phyloP scores from a whole-genome alignment of 805 yeast species.

The Pichia rugopelliculosa region DNA sequence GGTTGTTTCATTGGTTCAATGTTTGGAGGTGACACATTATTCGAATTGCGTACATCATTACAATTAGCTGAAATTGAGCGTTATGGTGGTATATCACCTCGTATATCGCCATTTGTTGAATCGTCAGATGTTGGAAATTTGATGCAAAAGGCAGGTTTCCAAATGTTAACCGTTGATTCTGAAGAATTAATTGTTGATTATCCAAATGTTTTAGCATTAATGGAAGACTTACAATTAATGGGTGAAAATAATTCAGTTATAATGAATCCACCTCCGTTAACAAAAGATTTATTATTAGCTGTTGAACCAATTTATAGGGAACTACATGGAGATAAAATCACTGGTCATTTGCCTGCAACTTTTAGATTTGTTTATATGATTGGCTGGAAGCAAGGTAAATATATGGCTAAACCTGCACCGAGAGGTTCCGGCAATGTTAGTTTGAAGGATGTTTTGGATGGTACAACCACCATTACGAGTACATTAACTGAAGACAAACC shows the following conservation, averaged over 20 bases:
- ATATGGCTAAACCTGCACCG: constrained; percentile 64
- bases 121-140: constrained; percentile 69
- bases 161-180: constrained; percentile 73
- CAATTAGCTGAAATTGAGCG: constrained; percentile 81
- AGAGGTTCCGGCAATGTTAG: constrained; percentile 67
- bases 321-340: constrained; percentile 57
- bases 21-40: constrained; percentile 81
- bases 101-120: constrained; percentile 75
- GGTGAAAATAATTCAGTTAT: constrained; percentile 69
- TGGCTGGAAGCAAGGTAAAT: constrained; percentile 75
- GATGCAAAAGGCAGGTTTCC: constrained; percentile 69
- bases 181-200: constrained; percentile 76
- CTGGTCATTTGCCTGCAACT: constrained; percentile 63
- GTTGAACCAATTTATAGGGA: constrained; percentile 67
- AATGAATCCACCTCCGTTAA: constrained; percentile 32
- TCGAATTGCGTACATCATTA: constrained; percentile 69
- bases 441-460: constrained; percentile 51
- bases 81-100: constrained; percentile 69
- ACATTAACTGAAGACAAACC: constrained; percentile 15
- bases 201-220: constrained; percentile 60
- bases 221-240: constrained; percentile 71
- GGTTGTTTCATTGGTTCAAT: constrained; percentile 76
- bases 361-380: constrained; percentile 74
- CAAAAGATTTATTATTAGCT: constrained; percentile 63
- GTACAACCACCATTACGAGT: constrained; percentile 9